phyloP scores from a whole-genome alignment of 139 green algal genomes.

The Microglena sp. region DNA sequence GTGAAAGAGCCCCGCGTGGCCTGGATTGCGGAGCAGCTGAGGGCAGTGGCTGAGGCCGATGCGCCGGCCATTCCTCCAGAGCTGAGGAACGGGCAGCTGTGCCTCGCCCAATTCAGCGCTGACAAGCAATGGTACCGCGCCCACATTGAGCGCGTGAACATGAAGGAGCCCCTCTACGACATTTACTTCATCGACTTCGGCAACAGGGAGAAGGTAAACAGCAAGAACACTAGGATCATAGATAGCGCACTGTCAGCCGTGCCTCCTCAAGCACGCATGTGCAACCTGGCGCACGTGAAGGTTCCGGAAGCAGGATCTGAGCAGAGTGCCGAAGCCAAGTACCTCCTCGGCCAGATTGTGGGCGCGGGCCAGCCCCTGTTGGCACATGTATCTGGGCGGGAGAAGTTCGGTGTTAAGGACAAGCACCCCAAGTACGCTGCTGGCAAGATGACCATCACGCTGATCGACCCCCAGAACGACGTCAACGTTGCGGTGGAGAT shows the following conservation, averaged over 20 bases:
- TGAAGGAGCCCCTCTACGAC: slow-evolving; percentile 45
- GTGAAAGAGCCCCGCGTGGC: slow-evolving; percentile 45
- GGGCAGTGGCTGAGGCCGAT: slow-evolving; percentile 7
- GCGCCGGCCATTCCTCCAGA: slow-evolving; percentile 13
- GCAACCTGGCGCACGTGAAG: slow-evolving; percentile 48
- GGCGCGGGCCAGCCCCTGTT: slow-evolving; percentile 14
- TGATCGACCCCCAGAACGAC: slow-evolving; percentile 20
- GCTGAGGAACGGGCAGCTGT: slow-evolving; percentile 49
- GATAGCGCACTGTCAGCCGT: slow-evolving; percentile 58
- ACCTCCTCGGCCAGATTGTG: slow-evolving; percentile 13
- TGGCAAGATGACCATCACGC: slow-evolving; percentile 27
- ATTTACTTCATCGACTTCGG: slow-evolving; percentile 92
- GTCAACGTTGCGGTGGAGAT: slow-evolving; percentile 33
- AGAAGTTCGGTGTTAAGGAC: slow-evolving; percentile 27
- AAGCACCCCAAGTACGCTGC: slow-evolving; percentile 35
- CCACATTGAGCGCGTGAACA: slow-evolving; percentile 29
- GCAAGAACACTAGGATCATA: slow-evolving; percentile 41
- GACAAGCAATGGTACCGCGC: slow-evolving; percentile 77
- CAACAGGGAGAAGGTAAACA: slow-evolving; percentile 56
- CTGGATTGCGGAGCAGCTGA: slow-evolving; percentile 65
- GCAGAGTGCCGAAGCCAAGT: slow-evolving; percentile 15
- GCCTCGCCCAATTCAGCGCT: slow-evolving; percentile 56
- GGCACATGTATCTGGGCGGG: slow-evolving; percentile 30
- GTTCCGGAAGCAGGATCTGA: slow-evolving; percentile 18
- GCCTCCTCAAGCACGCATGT: slow-evolving; percentile 47